These are phyloP conservation scores for Penicillium corylophilum DNA, from an alignment of 2,329 filamentous ascomycete genomes.

Conservation along the genomic window DNA sequence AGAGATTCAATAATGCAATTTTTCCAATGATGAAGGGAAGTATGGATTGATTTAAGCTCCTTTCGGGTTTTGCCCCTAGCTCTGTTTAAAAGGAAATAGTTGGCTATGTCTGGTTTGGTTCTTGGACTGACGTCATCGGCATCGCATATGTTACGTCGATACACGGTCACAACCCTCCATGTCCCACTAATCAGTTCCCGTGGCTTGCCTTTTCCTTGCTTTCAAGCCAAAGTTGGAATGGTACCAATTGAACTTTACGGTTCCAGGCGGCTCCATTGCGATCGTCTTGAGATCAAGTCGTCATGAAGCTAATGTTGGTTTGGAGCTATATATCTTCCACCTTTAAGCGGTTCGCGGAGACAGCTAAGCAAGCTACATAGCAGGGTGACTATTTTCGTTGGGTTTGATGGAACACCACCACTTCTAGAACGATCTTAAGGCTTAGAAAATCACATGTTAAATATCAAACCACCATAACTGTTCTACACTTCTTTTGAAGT, in stretches of 20 bases:
- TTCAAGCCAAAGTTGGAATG: neutral
- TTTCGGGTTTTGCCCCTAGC: neutral
- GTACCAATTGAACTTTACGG: neutral
- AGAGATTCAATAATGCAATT: neutral
- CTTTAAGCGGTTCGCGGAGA: neutral
- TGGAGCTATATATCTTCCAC: neutral
- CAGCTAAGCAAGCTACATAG: neutral
- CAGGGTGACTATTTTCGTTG: neutral
- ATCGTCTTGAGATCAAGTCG: neutral
- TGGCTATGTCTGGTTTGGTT: constrained; percentile 6
- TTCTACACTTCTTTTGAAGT: neutral
- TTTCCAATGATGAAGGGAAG: neutral
- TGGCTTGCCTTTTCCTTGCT: neutral
- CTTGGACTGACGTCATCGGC: constrained; percentile 22
- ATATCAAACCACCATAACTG: neutral
- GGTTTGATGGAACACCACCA: neutral
- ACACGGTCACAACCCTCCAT: constrained; percentile 15
- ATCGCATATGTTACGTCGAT: constrained; percentile 28
- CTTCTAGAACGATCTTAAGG: neutral
- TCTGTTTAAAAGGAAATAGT: constrained; percentile 10
- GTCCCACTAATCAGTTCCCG: neutral
- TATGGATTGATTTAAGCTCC: neutral
- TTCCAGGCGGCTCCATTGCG: neutral
- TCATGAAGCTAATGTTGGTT: neutral
- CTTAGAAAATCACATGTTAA: neutral